Evolutionary conservation across 78 protist genomes (phyloP).

Genomic region (Protostelium mycophagum): DNA sequence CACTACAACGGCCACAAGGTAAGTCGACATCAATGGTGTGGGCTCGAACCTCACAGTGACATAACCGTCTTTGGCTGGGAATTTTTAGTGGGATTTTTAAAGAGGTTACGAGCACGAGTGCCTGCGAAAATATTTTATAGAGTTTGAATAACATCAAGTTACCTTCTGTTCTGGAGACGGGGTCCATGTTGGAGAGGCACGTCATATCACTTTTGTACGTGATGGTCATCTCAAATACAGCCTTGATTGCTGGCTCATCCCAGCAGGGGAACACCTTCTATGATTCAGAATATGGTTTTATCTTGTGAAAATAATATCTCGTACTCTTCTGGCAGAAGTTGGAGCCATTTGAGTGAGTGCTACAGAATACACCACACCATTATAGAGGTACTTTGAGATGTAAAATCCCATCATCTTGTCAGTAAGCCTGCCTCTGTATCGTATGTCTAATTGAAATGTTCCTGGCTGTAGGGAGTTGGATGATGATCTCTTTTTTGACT

Average conservation of each 20-base stretch:
- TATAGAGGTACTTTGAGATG: slow-evolving; percentile 12
- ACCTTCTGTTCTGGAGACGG: background rate
- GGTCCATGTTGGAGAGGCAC: slow-evolving; percentile 48
- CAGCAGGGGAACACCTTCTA: slow-evolving; percentile 77
- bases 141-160: background rate
- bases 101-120: too few relatives aligned
- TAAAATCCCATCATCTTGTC: slow-evolving; percentile 38
- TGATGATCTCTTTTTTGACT: background rate
- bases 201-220: slow-evolving; percentile 9
- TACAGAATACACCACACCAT: slow-evolving; percentile 2
- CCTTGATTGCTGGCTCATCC: slow-evolving; percentile 88
- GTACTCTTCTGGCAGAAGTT: slow-evolving; percentile 31
- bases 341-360: slow-evolving; percentile 57
- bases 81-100: too few relatives aligned
- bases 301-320: background rate
- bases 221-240: slow-evolving; percentile 55
- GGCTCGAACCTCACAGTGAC: slow-evolving; percentile 9
- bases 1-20: slow-evolving; percentile 78
- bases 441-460: slow-evolving; percentile 26
- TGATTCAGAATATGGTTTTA: background rate
- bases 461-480: slow-evolving; percentile 23
- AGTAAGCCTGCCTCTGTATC: slow-evolving; percentile 18
- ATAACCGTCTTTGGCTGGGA: background rate
- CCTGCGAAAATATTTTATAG: too few relatives aligned
- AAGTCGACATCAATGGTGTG: slow-evolving; percentile 86